Base-by-base conservation (phyloP, 305 asterid species). In the Fraxinus dipetala region DNA sequence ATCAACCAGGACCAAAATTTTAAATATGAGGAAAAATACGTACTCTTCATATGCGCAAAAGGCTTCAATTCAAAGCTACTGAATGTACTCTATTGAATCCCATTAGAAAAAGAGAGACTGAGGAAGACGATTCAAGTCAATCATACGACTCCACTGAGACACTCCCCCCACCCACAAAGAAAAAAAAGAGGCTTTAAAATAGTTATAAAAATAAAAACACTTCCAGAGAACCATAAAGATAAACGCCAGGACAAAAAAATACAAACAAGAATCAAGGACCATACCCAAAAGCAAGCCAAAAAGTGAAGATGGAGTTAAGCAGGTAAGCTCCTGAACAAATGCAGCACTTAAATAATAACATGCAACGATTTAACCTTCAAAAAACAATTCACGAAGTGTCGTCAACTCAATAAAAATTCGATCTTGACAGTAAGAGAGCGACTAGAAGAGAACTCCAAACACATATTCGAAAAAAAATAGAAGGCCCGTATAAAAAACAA, bases 251-350 rank as follows among this genome's bases (percentile, higher is more conserved):
- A 86, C 16, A 69, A 18, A 11, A 7, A 56, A 43, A 26, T 76
- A 56, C 69, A 59, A 59, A n/a, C 69, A 59, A 6, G 72, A 77
- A 77, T 59, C 81, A 80, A 84, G 84, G 82, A 77, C 77, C 36
- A 34, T 82, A 51, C 32, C 40, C 20, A 74, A 65, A 61, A 22
- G 30, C 70, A 59, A 59, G 13, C 30, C 70, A 20, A 18, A 79
- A 75, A 79, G 78, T 38, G 40, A 70, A 82, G 26, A 30, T 2
- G 74, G 32, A 51, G 79, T 45, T 6, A 14, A 14, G 56, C 56
- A 45, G 56, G 18, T 45, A 13, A 45, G 18, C 56, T 45, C 76
- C 69, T 40, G 70, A 31, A 45, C 16, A 69, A 76, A 1, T 28
- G 79, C 30, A 67, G 51, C 79, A 54, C 56, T 32, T 59, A 24